Conservation (phyloP, 306 rosid genomes). For the Gillenia trifoliata region DNA sequence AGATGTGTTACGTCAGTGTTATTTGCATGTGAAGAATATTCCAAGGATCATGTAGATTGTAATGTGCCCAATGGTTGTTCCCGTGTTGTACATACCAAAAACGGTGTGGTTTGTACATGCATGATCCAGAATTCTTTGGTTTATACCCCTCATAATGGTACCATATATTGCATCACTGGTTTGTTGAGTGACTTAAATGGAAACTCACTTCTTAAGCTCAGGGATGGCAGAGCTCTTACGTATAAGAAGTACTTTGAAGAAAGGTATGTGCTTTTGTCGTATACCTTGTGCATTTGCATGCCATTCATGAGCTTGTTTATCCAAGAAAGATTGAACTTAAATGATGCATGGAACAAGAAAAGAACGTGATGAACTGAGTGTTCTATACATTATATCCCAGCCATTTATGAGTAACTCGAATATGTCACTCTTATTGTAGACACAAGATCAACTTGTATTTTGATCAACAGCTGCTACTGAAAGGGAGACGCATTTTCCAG, state of each 20-base stretch:
- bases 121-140: constrained; percentile 53
- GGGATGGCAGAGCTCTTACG: constrained; percentile 33
- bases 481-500: constrained; percentile 43
- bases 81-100: constrained; percentile 27
- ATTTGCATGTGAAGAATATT: constrained; percentile 20
- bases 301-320: not conserved
- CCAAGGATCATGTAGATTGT: constrained; percentile 21
- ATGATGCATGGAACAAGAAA: not conserved
- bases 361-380: not conserved
- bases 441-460: constrained; percentile 45
- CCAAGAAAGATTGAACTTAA: not conserved
- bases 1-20: constrained; percentile 34
- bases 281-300: not conserved
- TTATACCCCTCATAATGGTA: constrained; percentile 60
- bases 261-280: constrained; percentile 35
- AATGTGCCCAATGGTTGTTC: not conserved
- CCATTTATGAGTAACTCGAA: not conserved
- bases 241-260: constrained; percentile 52
- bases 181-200: constrained; percentile 39
- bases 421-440: constrained; percentile 37
- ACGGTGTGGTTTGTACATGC: constrained; percentile 51
- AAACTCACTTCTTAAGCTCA: constrained; percentile 40
- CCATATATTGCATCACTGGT: constrained; percentile 47
- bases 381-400: not conserved
- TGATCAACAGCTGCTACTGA: constrained; percentile 42